Evolutionary conservation across 2,329 filamentous ascomycete species (phyloP), one percentile per base, ranked within the genome.

Genomic region (Canariomyces notabilis): DNA sequence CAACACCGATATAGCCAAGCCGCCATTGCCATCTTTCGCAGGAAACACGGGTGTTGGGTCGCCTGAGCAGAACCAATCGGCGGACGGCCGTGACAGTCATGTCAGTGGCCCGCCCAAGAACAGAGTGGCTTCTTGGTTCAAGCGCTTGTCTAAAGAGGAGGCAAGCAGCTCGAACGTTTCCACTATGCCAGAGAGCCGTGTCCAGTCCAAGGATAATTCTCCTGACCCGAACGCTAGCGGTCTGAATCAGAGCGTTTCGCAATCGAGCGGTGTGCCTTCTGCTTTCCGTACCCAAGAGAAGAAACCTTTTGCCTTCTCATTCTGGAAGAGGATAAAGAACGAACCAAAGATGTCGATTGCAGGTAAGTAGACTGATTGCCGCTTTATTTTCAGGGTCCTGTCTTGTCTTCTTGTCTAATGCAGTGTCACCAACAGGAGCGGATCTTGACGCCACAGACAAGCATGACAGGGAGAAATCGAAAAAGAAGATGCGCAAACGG

Each of bases 61-160:
- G 15, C 41, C 50, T 3, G 43, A 39, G n/a, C 43, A 40, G 8
- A 18, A 3, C 21, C 43, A 35, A 3, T 14, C 26, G 6, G 7
- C 33, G 4, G 37, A 54, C 31, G 44, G 20, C 18, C 26, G 47
- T 12, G 50, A 44, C 29, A 54, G 52, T 2, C 54, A 58, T 33
- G 51, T 56, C 36, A 50, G 44, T 22, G 53, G 50, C 8, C 52
- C 51, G 2, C 39, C 56, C 36, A 66, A 66, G 51, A 75, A 70
- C 59, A 76, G 74, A 61, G 73, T 69, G 40, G 61, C 65, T 3
- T 70, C 68, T 2, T 79, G 76, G 76, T 78, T 79, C 59, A 73
- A 69, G 52, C 68, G 75, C 9, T 54, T 60, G 14, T 73, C 71
- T 9, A 76, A 71, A 51, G 63, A 67, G 14, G 55, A 57, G 18